Conservation (phyloP, 768 basidiomycete species). For the Boletales sp. region DNA sequence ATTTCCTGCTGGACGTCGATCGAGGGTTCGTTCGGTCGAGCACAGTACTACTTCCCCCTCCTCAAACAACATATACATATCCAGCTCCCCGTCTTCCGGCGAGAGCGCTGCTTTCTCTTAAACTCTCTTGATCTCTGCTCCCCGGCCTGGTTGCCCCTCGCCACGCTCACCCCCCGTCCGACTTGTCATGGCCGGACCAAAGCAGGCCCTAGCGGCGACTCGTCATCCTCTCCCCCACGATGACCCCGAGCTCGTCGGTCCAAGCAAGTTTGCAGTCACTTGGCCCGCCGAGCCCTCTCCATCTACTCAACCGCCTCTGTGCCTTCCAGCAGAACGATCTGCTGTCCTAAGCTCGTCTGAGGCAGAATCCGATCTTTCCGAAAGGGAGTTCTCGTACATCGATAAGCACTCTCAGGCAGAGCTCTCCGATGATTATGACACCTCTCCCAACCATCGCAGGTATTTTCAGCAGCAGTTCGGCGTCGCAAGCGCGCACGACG, state of each 20-base stretch:
- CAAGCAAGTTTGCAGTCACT: conserved; percentile 59
- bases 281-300: conserved; percentile 49
- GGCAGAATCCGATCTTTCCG: conserved; percentile 48
- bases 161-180: background rate
- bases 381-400: conserved; percentile 36
- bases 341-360: conserved; percentile 47
- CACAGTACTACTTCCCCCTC: conserved; percentile 4
- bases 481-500: conserved; percentile 16
- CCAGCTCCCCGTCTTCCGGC: conserved; percentile 21
- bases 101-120: conserved; percentile 16
- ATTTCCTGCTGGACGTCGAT: conserved; percentile 24
- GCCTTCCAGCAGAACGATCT: conserved; percentile 35
- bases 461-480: conserved; percentile 24
- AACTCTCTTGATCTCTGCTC: conserved; percentile 8
- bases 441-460: conserved; percentile 21
- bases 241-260: conserved; percentile 45
- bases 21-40: conserved; percentile 19
- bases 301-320: conserved; percentile 34
- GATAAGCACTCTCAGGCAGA: conserved; percentile 31
- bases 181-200: conserved; percentile 27
- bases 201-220: conserved; percentile 40
- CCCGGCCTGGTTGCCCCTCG: conserved; percentile 14
- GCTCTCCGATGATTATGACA: conserved; percentile 31
- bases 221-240: conserved; percentile 44
- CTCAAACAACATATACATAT: conserved; percentile 12